A percentile compares a stretch with the other conserved stretches of the same genome.
phyloP scores from a whole-genome alignment of 164 flowering plant species.

The Kingdonia uniflora region DNA sequence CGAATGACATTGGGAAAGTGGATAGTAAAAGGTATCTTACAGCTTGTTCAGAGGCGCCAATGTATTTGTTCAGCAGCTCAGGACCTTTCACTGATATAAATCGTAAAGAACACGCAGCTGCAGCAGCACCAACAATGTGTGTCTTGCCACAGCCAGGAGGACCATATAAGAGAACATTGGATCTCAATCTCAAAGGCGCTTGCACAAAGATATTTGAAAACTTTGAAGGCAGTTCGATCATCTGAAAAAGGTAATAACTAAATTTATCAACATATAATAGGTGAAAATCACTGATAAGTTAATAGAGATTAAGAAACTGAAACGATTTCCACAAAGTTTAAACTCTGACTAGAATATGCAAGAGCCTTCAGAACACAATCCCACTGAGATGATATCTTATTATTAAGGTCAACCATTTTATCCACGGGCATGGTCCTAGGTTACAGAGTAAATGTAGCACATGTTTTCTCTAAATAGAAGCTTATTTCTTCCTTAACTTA shows the following conservation, averaged over 20 bases:
- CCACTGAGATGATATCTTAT: too few relatives aligned
- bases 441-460: too few relatives aligned
- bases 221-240: constrained; percentile 89
- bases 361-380: too few relatives aligned
- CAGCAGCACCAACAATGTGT: constrained; percentile 96
- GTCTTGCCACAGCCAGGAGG: constrained; percentile 99
- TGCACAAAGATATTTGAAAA: constrained; percentile 68
- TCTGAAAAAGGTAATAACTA: constrained; percentile 28
- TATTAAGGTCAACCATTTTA: too few relatives aligned
- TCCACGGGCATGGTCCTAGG: too few relatives aligned
- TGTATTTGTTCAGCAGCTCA: constrained; percentile 88
- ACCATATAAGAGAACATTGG: constrained; percentile 94
- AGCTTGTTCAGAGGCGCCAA: constrained; percentile 99
- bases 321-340: too few relatives aligned
- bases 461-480: too few relatives aligned
- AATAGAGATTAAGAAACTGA: too few relatives aligned
- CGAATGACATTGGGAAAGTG: background rate
- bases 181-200: constrained; percentile 78
- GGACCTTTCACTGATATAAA: constrained; percentile 97
- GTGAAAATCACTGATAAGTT: too few relatives aligned
- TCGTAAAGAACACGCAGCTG: constrained; percentile 87
- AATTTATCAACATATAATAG: too few relatives aligned
- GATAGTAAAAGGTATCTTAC: constrained; percentile 32
- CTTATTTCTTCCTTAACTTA: too few relatives aligned
- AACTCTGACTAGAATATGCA: too few relatives aligned